Percentiles rank a stretch among this genome's conserved stretches.
These are phyloP conservation scores for Apiospora koreana DNA, from an alignment of 2,329 filamentous ascomycete species.

Conservation along the genomic window DNA sequence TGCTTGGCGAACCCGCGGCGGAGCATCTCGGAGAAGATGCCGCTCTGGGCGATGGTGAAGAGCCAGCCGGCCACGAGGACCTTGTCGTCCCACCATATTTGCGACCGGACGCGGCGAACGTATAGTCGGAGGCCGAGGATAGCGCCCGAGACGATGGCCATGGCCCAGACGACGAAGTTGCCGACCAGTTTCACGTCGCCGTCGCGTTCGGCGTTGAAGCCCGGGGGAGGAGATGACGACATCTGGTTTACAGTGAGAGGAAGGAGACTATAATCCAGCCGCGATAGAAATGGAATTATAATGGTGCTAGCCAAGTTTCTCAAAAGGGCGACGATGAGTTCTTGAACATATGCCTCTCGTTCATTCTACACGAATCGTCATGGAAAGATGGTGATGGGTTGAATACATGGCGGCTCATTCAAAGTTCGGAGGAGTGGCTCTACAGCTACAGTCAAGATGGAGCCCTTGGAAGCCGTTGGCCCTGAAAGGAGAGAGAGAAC, in stretches of 20 bases:
- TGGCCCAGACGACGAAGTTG: neutral
- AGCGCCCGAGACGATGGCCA: neutral
- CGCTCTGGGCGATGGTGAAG: constrained; percentile 3
- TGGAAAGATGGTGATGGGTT: neutral
- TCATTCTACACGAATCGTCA: neutral
- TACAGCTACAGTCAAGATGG: neutral
- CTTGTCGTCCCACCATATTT: constrained; percentile 5
- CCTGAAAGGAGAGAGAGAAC: constrained; percentile 5
- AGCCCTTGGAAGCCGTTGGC: neutral
- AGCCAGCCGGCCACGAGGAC: neutral
- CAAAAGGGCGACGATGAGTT: neutral
- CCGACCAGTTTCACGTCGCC: neutral
- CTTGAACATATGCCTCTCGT: neutral
- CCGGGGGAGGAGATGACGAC: neutral
- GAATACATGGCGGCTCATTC: neutral
- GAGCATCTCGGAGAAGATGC: constrained; percentile 4
- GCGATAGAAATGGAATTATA: neutral
- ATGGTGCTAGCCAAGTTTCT: neutral
- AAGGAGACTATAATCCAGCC: neutral
- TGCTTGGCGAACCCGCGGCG: neutral
- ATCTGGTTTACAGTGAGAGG: neutral
- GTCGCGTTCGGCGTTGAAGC: neutral
- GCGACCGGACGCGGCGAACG: neutral
- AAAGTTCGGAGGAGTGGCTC: neutral
- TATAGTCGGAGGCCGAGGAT: neutral